Conservation (phyloP, 2,329 filamentous ascomycete species). For the Lachnellula arida region DNA sequence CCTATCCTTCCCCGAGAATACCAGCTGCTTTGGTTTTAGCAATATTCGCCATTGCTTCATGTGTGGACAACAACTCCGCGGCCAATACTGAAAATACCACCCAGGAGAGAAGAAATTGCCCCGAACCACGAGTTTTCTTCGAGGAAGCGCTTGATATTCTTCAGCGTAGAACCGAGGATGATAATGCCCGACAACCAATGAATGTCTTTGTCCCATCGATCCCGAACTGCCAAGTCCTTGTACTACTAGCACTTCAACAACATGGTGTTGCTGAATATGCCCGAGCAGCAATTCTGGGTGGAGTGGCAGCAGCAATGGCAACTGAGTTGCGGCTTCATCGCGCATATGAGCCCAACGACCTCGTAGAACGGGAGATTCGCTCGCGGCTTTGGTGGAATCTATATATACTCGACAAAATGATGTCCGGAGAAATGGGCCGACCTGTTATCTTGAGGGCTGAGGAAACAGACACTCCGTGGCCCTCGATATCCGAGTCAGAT, state of each 20-base stretch:
- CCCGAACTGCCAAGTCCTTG: slow-evolving; percentile 26
- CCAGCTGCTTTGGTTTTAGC: slow-evolving; percentile 23
- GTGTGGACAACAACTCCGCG: slow-evolving; percentile 15
- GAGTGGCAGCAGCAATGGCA: slow-evolving; percentile 28
- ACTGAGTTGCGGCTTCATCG: slow-evolving; percentile 29
- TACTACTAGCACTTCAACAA: slow-evolving; percentile 27
- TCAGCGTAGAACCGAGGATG: slow-evolving; percentile 8
- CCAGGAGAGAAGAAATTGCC: slow-evolving; percentile 4
- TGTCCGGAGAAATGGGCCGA: slow-evolving; percentile 27
- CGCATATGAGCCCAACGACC: slow-evolving; percentile 18
- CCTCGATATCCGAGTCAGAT: slow-evolving; percentile 27
- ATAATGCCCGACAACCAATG: slow-evolving; percentile 8
- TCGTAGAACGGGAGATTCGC: slow-evolving; percentile 24
- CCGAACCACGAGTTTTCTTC: slow-evolving; percentile 21
- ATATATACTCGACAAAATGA: slow-evolving; percentile 31
- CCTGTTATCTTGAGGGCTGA: slow-evolving; percentile 25
- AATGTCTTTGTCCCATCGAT: slow-evolving; percentile 26
- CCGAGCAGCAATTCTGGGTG: slow-evolving; percentile 26
- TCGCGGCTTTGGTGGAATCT: slow-evolving; percentile 32
- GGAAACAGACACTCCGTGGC: slow-evolving; percentile 27
- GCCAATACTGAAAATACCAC: slow-evolving; percentile 7
- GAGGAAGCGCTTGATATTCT: slow-evolving; percentile 22
- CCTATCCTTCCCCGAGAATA: slow-evolving; percentile 21
- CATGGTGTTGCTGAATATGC: slow-evolving; percentile 30
- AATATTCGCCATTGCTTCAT: slow-evolving; percentile 29